phyloP scores from a whole-genome alignment of 2,329 filamentous ascomycete species.

The Cylindrodendrum hubeiense region DNA sequence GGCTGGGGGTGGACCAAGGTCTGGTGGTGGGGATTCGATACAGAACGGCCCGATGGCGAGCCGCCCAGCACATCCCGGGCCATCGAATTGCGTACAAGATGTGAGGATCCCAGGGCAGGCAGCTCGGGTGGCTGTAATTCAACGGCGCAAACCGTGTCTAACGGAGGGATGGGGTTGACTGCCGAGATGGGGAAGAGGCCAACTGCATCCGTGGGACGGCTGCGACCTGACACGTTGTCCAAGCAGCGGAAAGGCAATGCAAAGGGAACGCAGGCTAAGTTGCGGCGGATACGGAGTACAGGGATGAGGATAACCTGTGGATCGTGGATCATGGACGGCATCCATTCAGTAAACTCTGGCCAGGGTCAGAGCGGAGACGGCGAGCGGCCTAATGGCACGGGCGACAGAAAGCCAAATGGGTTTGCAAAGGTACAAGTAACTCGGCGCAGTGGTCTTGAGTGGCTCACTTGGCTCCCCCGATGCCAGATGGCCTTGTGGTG shows the following conservation, averaged over 20 bases:
- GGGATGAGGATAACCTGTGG: slow-evolving; percentile 13
- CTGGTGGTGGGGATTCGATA: slow-evolving; percentile 23
- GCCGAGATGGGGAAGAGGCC: slow-evolving; percentile 20
- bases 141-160: slow-evolving; percentile 14
- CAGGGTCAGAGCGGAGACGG: slow-evolving; percentile 13
- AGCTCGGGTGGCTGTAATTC: slow-evolving; percentile 16
- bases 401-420: slow-evolving; percentile 3
- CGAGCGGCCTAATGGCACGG: slow-evolving; percentile 11
- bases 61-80: slow-evolving; percentile 23
- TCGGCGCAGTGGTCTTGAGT: slow-evolving; percentile 16
- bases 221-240: slow-evolving; percentile 20
- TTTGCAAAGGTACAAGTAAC: slow-evolving; percentile 13
- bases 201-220: slow-evolving; percentile 19
- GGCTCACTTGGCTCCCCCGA: too few species aligned
- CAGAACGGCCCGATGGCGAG: slow-evolving; percentile 37
- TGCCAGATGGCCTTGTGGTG: slow-evolving; percentile 9
- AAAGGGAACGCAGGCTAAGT: slow-evolving; percentile 4
- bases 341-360: slow-evolving; percentile 9
- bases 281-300: slow-evolving; percentile 15
- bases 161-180: slow-evolving; percentile 15
- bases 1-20: not conserved
- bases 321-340: slow-evolving; percentile 14
- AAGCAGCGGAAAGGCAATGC: slow-evolving; percentile 15
- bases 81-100: slow-evolving; percentile 10
- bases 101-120: slow-evolving; percentile 2